Base-by-base conservation (phyloP, 495 filamentous ascomycete genomes). In the Chaetomium fimeti region DNA sequence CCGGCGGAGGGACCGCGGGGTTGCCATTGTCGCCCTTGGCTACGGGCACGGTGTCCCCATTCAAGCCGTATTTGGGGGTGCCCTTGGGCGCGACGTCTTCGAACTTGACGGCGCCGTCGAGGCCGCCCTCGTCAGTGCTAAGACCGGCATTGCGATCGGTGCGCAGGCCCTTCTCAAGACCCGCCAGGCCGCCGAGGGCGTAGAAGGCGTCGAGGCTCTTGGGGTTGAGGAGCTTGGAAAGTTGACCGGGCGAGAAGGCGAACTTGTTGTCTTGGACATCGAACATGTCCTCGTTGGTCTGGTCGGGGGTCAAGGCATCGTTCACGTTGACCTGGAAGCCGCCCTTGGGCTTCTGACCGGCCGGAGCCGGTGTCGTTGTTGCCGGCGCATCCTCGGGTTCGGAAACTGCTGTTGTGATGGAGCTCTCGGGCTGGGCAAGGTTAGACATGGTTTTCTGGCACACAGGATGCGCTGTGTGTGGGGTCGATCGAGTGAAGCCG, bases 181-280 rank as follows among this genome's bases (percentile, higher is more conserved):
- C 89, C 20, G 67, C 64, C 18, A 91, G 68, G 40, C 89, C 88
- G 55, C 89, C 89, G 3, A 91, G 77, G 24, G 83, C 83, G 58
- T 85, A 83, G 63, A 86, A 90, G 13, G 88, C 89, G 29, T 85
- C 81, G 13, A 91, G 75, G 49, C 82, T 88, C 71, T 92, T 92
- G 2, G 89, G 89, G 62, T 89, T 87, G 42, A 89, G 76, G 69
- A 89, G 78, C 68, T 90, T 91, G 66, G 86, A 85, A 15, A 92
- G 77, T 66, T 91, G 85, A 2, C 89, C 89, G 0, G 87, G 83
- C 2, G 83, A 85, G 63, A 87, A 91, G 29, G 86, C 87, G 68
- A 91, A 92, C 1, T 81, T 82, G 68, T 87, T 90, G 58, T 89
- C 76, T 12, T 78, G 69, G 5, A 87, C 79, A 6, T 80, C 63